Conservation (phyloP, 805 yeast genomes). For the Limtongia smithiae region DNA sequence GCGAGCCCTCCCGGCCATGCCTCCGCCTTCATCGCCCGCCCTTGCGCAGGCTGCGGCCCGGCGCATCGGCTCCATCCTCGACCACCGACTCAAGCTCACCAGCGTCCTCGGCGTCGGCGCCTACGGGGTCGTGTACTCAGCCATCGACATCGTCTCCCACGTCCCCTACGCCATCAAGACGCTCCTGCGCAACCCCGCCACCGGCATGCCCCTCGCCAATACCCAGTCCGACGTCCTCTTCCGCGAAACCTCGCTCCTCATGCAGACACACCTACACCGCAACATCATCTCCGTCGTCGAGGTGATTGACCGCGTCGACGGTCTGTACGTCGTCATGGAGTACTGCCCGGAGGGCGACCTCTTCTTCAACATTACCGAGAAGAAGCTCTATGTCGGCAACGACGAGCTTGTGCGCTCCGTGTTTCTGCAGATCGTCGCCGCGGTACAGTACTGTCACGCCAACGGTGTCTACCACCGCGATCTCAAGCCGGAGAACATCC, state of each 20-base stretch:
- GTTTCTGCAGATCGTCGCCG: conserved; percentile 76
- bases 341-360: conserved; percentile 82
- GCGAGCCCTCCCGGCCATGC: conserved; percentile 1
- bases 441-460: conserved; percentile 75
- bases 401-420: conserved; percentile 52
- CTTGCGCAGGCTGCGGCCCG: conserved; percentile 18
- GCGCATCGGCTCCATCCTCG: conserved; percentile 30
- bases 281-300: conserved; percentile 73
- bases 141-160: conserved; percentile 51
- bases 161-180: conserved; percentile 67
- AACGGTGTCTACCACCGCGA: conserved; percentile 88
- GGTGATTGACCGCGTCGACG: conserved; percentile 54
- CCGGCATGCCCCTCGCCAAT: conserved; percentile 12
- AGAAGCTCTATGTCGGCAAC: conserved; percentile 48
- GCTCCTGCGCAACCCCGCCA: conserved; percentile 45
- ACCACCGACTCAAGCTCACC: conserved; percentile 28
- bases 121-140: conserved; percentile 74
- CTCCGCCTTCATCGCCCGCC: conserved; percentile 10
- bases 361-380: conserved; percentile 78
- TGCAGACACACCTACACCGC: conserved; percentile 72
- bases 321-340: conserved; percentile 74
- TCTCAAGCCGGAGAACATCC: conserved; percentile 89
- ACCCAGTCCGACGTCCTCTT: conserved; percentile 24
- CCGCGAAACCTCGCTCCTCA: conserved; percentile 66
- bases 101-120: conserved; percentile 72